Evolutionary conservation across 2,329 filamentous ascomycete species (phyloP), one percentile per base, ranked within the genome.

Genomic region (Penicillium aurantiogriseum): DNA sequence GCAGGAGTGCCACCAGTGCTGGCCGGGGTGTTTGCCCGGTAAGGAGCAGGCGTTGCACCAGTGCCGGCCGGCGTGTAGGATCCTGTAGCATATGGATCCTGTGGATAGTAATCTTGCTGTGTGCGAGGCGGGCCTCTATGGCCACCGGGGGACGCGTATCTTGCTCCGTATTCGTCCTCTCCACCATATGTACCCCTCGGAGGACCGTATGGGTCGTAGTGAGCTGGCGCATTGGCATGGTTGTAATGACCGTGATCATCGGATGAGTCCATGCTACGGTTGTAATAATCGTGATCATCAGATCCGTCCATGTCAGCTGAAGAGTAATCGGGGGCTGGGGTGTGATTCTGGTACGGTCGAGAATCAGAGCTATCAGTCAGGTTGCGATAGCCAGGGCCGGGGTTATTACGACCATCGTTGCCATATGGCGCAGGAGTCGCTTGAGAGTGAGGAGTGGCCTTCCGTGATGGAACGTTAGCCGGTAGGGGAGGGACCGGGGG

Each of bases 401-500:
- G 60, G 8, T 51, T 61, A 25, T 62, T 62, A 19, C 59, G 58
- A 31, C 52, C 62, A 25, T 64, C 65, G 13, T 71, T 69, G 44
- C 63, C 46, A 21, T 58, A 63, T 36, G 66, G 63, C 33, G 68
- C 66, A 35, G 69, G 62, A 2, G 63, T 62, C 23, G 58, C 53
- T 38, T 65, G 70, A 33, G 65, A 61, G 51, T 70, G 67, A 19
- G 65, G 63, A 23, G 65, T 66, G 21, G 65, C 66, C 50, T 65
- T 65, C 23, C 66, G 54, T n/a, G 65, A 57, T 13, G 70, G 66
- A 10, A 70, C 42, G 27, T 55, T 63, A 8, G 47, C 46, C 1
- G 72, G 71, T 19, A 74, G 55, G 29, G 71, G 66, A 3, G 72
- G 72, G 5, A 74, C 67, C 5, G 71, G 69, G 5, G 72, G 71